A percentile compares a stretch with the other conserved stretches of the same genome.
These are phyloP conservation scores for Bretziella fagacearum DNA, from an alignment of 2,329 filamentous ascomycete genomes.

Conservation along the genomic window DNA sequence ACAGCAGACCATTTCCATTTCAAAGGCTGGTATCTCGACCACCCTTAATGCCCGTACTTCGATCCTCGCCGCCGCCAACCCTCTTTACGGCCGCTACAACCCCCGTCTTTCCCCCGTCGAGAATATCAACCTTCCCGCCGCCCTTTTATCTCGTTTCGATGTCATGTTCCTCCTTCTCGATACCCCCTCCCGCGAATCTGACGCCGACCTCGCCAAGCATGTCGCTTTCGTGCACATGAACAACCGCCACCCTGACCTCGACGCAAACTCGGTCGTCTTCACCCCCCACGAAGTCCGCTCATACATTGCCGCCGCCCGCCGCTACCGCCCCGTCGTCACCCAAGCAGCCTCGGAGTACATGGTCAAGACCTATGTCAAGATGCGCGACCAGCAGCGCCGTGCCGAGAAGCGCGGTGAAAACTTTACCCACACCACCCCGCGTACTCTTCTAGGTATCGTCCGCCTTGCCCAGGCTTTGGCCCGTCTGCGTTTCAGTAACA, in stretches of 20 bases:
- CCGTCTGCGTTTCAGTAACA: conserved; percentile 70
- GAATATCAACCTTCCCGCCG: conserved; percentile 98
- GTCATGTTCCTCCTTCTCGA: conserved; percentile 93
- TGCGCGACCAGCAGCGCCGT: conserved; percentile 80
- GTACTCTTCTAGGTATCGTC: conserved; percentile 81
- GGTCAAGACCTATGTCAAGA: conserved; percentile 86
- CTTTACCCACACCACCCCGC: conserved; percentile 84
- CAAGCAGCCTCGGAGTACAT: conserved; percentile 85
- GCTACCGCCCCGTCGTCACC: conserved; percentile 73
- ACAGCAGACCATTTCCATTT: conserved; percentile 73
- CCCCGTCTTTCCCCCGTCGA: conserved; percentile 92
- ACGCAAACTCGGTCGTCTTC: conserved; percentile 43
- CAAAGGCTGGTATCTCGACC: conserved; percentile 52
- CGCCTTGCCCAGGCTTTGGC: conserved; percentile 89
- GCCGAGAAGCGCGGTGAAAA: conserved; percentile 84
- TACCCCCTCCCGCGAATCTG: conserved; percentile 72
- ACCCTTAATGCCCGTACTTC: conserved; percentile 92
- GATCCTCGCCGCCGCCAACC: conserved; percentile 90
- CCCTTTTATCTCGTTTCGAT: conserved; percentile 91
- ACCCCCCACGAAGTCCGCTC: conserved; percentile 84
- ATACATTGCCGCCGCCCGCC: conserved; percentile 84
- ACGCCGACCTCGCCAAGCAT: conserved; percentile 88
- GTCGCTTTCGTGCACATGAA: conserved; percentile 97
- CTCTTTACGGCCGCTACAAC: conserved; percentile 95
- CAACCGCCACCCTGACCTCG: conserved; percentile 70